Evolutionary conservation across 2,329 filamentous ascomycete species (phyloP).

Genomic region (Fusarium sororula): DNA sequence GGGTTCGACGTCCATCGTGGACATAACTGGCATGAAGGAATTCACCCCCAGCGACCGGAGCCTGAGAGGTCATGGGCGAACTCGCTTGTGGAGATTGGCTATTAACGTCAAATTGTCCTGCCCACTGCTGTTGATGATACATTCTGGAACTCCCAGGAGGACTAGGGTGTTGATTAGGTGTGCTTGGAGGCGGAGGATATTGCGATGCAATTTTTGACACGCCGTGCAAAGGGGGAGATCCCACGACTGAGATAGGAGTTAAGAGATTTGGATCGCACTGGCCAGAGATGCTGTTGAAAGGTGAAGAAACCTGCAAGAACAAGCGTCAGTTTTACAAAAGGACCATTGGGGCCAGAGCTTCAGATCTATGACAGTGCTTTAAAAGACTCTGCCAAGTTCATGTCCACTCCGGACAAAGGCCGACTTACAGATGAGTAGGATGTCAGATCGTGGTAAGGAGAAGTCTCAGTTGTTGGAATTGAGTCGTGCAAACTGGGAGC

Average conservation of each 20-base stretch:
- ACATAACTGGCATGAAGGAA: constrained; percentile 51
- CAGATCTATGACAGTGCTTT: background rate
- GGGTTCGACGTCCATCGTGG: constrained; percentile 50
- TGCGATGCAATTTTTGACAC: constrained; percentile 53
- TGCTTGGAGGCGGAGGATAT: constrained; percentile 51
- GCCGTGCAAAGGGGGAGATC: constrained; percentile 59
- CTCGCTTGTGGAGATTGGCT: constrained; percentile 53
- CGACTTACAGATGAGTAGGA: constrained; percentile 47
- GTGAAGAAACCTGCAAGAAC: constrained; percentile 34
- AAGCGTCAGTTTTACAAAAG: constrained; percentile 6
- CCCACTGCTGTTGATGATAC: constrained; percentile 55
- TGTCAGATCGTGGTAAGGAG: constrained; percentile 44
- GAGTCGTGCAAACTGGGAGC: constrained; percentile 40
- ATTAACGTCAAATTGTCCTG: constrained; percentile 52
- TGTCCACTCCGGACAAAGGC: background rate
- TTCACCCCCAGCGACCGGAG: constrained; percentile 48
- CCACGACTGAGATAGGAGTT: constrained; percentile 61
- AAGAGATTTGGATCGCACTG: constrained; percentile 56
- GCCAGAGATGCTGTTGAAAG: constrained; percentile 46
- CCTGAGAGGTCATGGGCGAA: constrained; percentile 57
- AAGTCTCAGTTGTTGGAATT: constrained; percentile 38
- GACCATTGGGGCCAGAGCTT: background rate
- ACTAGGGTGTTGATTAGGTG: constrained; percentile 55
- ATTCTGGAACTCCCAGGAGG: constrained; percentile 59
- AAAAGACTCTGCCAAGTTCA: background rate